phyloP scores from a whole-genome alignment of 768 basidiomycete genomes.

The Termitomyces sp. region DNA sequence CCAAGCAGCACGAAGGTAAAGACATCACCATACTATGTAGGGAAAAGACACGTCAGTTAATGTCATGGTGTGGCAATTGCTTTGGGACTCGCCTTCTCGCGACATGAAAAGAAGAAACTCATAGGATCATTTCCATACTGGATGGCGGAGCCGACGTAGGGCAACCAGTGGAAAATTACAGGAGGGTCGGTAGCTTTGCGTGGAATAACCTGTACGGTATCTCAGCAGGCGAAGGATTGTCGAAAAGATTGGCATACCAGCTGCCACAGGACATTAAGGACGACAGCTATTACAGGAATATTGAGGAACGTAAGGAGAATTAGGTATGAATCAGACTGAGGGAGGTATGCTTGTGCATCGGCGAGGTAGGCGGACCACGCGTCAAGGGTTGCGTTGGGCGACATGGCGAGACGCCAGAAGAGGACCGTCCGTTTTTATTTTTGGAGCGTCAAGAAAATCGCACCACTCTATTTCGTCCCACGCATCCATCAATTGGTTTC shows the following conservation, averaged over 20 bases:
- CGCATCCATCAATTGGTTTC: neutral
- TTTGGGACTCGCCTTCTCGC: constrained; percentile 56
- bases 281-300: constrained; percentile 59
- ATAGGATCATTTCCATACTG: constrained; percentile 91
- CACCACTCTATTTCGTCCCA: constrained; percentile 10
- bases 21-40: constrained; percentile 82
- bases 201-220: constrained; percentile 50
- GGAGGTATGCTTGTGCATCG: constrained; percentile 33
- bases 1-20: constrained; percentile 94
- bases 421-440: neutral
- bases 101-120: constrained; percentile 75
- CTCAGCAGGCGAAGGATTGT: neutral
- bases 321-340: constrained; percentile 29
- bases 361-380: constrained; percentile 39
- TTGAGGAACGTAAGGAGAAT: constrained; percentile 52
- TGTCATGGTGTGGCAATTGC: neutral
- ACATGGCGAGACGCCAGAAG: constrained; percentile 21
- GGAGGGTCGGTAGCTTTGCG: constrained; percentile 74
- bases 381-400: constrained; percentile 37
- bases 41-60: neutral
- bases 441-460: constrained; percentile 5
- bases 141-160: constrained; percentile 84
- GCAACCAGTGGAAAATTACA: constrained; percentile 89
- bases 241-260: constrained; percentile 43
- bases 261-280: constrained; percentile 76